phyloP scores from a whole-genome alignment of 345 rosid species.

The Acer saccharum region DNA sequence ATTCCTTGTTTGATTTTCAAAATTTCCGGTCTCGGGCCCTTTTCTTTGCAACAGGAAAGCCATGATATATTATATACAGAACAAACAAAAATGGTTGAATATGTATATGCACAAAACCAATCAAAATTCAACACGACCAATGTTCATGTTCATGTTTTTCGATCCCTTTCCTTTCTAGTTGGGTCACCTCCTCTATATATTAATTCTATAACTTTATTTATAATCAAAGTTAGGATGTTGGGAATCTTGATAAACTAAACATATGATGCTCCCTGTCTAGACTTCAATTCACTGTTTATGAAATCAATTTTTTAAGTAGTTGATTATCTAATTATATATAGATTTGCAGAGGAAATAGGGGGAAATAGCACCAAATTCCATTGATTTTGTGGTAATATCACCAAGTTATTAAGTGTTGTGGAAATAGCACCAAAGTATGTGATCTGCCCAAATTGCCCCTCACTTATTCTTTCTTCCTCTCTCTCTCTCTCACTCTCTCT shows the following conservation, averaged over 20 bases:
- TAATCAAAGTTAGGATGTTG: background rate
- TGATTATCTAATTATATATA: background rate
- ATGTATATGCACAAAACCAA: background rate
- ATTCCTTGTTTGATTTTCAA: background rate
- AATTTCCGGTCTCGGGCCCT: background rate
- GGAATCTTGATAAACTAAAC: background rate
- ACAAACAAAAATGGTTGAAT: conserved; percentile 11
- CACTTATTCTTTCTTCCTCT: too few relatives aligned
- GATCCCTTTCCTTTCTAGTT: background rate
- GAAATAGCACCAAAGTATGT: too few relatives aligned
- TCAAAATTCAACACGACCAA: background rate
- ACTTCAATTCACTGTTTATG: background rate
- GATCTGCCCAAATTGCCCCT: too few relatives aligned
- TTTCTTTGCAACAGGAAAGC: background rate
- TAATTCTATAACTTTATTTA: background rate
- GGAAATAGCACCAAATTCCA: too few relatives aligned
- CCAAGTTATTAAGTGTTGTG: too few relatives aligned
- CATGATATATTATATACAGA: too few relatives aligned
- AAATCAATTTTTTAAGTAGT: background rate
- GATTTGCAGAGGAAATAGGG: too few relatives aligned
- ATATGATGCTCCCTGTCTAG: conserved; percentile 1
- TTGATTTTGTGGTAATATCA: too few relatives aligned
- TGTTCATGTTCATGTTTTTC: background rate
- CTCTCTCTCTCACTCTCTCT: too few relatives aligned
- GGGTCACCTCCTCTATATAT: background rate